Percentiles rank a stretch among this genome's conserved stretches.
These are phyloP conservation scores for Leccinum rimulosum DNA, from an alignment of 768 basidiomycete species.

Conservation along the genomic window DNA sequence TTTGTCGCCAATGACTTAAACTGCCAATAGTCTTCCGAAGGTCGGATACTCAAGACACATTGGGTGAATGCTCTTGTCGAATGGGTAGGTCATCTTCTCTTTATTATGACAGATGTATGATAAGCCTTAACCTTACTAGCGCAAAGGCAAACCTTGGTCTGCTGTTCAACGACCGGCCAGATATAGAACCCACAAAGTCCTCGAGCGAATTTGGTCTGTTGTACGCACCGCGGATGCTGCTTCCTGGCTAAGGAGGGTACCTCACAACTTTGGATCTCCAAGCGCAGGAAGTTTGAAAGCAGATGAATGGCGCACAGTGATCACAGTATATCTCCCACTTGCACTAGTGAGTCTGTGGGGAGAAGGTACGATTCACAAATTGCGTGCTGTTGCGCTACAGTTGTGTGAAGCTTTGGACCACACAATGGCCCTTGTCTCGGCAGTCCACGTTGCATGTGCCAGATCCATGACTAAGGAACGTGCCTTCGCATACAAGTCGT, in stretches of 20 bases:
- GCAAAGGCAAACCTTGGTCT: not conserved
- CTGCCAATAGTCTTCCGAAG: not conserved
- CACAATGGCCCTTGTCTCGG: slow-evolving; percentile 1
- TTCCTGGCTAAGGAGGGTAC: not conserved
- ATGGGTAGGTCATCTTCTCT: not conserved
- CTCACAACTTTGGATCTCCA: not conserved
- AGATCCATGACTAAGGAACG: not conserved
- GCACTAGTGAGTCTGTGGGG: not conserved
- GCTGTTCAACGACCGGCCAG: no score
- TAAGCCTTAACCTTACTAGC: not conserved
- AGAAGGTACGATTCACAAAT: not conserved
- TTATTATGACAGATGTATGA: not conserved
- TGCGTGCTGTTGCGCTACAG: not conserved
- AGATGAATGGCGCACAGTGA: slow-evolving; percentile 2
- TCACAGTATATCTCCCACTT: not conserved
- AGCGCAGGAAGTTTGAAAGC: not conserved
- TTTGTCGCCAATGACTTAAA: no score
- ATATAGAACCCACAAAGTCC: not conserved
- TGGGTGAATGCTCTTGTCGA: not conserved
- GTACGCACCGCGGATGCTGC: not conserved
- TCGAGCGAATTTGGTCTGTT: not conserved
- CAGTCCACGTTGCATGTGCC: not conserved
- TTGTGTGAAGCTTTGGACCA: not conserved
- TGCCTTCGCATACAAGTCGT: not conserved
- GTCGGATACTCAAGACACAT: not conserved